Conservation (phyloP, 805 yeast genomes). For the Candida taoyuanica region DNA sequence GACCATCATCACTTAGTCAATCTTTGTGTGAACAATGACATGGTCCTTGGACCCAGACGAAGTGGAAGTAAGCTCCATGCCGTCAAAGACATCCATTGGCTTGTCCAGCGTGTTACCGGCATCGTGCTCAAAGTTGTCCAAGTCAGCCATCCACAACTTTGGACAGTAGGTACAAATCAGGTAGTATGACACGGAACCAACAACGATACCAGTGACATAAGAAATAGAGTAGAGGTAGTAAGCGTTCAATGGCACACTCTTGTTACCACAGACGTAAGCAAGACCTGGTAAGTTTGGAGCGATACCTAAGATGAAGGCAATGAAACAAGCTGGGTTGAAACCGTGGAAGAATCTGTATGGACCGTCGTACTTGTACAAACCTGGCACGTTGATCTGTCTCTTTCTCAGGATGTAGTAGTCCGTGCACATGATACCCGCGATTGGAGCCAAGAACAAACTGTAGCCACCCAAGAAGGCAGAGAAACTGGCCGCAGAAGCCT, state of each 20-base stretch:
- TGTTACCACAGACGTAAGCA: constrained; percentile 53
- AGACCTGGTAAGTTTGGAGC: constrained; percentile 37
- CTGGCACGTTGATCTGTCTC: constrained; percentile 57
- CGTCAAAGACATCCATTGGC: constrained; percentile 15
- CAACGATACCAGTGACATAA: constrained; percentile 56
- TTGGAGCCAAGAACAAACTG: constrained; percentile 71
- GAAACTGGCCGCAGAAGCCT: constrained; percentile 55
- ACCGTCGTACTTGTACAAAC: constrained; percentile 48
- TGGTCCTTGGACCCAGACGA: constrained; percentile 11
- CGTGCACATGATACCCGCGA: constrained; percentile 62
- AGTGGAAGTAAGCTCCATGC: constrained; percentile 8
- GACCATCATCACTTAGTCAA: too few species aligned
- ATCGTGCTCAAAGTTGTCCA: constrained; percentile 19
- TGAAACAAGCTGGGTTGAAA: constrained; percentile 73
- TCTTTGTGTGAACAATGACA: constrained; percentile 6
- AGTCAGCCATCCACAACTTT: constrained; percentile 22
- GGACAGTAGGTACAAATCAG: constrained; percentile 44
- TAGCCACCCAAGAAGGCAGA: constrained; percentile 74
- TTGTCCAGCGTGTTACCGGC: constrained; percentile 20
- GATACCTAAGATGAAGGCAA: constrained; percentile 46
- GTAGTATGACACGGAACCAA: constrained; percentile 46
- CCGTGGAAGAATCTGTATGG: constrained; percentile 60
- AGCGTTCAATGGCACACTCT: constrained; percentile 69
- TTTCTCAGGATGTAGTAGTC: constrained; percentile 64
- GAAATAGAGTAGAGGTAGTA: constrained; percentile 46